Evolutionary conservation across 2,329 filamentous ascomycete genomes (phyloP).

Genomic region (Aspergillus fructus): DNA sequence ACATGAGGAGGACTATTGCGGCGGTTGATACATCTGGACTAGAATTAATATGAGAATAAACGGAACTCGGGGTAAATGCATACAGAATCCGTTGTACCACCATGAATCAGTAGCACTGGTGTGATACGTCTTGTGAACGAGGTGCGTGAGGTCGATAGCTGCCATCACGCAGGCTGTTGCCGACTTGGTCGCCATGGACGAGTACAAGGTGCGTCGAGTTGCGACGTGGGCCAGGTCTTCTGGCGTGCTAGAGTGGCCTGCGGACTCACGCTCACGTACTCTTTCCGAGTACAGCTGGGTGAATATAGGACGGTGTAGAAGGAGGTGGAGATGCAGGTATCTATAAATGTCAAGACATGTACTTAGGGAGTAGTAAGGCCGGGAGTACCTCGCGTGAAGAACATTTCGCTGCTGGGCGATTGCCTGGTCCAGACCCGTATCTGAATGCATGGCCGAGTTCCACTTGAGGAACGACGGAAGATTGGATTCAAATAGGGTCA

Average conservation of each 20-base stretch:
- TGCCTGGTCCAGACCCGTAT: not conserved
- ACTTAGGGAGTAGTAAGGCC: too few relatives aligned
- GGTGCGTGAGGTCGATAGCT: constrained; percentile 30
- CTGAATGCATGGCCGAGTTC: constrained; percentile 6
- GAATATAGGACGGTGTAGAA: constrained; percentile 37
- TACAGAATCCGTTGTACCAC: constrained; percentile 45
- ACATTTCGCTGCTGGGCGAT: constrained; percentile 29
- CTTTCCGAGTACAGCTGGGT: constrained; percentile 31
- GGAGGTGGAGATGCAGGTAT: constrained; percentile 33
- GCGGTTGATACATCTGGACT: constrained; percentile 30
- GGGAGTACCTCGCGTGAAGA: constrained; percentile 25
- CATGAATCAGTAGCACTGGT: constrained; percentile 30
- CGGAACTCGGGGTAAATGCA: constrained; percentile 7
- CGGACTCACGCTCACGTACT: not conserved
- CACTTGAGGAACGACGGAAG: constrained; percentile 27
- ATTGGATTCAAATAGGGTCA: constrained; percentile 23
- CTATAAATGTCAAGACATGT: constrained; percentile 14
- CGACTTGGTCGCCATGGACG: constrained; percentile 29
- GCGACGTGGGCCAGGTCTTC: not conserved
- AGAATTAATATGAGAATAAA: not conserved
- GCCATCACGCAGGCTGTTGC: constrained; percentile 31
- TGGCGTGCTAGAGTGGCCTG: too few relatives aligned
- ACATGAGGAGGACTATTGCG: constrained; percentile 33
- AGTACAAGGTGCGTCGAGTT: constrained; percentile 18
- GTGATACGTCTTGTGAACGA: constrained; percentile 30